Conservation (phyloP, 331 rosid species). For the Quercus lobata region DNA sequence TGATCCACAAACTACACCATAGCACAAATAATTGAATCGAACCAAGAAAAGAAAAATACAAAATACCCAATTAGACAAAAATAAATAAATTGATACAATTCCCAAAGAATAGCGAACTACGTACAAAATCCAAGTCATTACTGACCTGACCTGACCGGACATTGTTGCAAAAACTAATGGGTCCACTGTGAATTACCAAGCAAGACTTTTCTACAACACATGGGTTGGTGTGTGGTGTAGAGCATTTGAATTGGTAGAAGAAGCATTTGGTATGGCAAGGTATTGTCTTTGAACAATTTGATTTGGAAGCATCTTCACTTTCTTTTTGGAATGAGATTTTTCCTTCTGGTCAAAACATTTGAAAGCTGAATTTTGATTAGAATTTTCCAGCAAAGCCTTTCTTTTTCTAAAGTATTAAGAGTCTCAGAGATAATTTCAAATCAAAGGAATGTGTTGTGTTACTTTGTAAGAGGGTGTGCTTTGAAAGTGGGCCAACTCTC, state of each 20-base stretch:
- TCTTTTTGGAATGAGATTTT: neutral
- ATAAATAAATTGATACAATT: no score
- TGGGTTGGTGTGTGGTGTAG: conserved; percentile 11
- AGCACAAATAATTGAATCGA: neutral
- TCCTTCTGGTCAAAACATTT: neutral
- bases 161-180: conserved; percentile 19
- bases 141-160: conserved; percentile 51
- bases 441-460: no score
- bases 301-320: neutral
- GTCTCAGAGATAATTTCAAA: no score
- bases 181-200: conserved; percentile 21
- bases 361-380: no score
- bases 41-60: neutral
- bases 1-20: neutral
- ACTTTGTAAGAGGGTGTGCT: no score
- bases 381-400: no score
- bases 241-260: neutral
- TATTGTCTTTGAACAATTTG: conserved; percentile 27
- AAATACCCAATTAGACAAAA: neutral
- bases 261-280: conserved; percentile 20
- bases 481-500: no score
- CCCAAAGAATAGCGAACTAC: neutral
- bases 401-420: no score
- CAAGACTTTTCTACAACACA: conserved; percentile 10
- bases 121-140: conserved; percentile 1